These are phyloP conservation scores for Saccharomycopsis malanga DNA, from an alignment of 805 yeast genomes.

Conservation along the genomic window DNA sequence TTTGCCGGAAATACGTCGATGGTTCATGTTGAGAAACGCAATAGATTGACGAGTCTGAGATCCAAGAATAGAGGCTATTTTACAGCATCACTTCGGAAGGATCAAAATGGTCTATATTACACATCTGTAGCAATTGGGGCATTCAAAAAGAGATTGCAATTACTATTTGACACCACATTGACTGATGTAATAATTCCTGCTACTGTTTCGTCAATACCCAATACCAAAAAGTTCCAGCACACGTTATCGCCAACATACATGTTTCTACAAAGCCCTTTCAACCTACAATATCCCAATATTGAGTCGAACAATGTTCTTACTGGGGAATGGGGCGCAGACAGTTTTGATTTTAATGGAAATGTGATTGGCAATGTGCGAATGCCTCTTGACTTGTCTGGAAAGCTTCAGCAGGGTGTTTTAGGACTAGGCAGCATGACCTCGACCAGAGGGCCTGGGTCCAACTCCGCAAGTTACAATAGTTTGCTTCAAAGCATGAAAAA, in stretches of 20 bases:
- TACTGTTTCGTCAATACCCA: not conserved
- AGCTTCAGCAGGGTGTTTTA: not conserved
- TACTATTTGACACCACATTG: not conserved
- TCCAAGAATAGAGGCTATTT: slow-evolving; percentile 8
- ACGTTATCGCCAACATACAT: slow-evolving; percentile 1
- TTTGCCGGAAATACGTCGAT: too few relatives aligned
- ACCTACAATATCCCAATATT: not conserved
- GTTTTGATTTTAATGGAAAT: not conserved
- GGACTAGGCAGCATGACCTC: not conserved
- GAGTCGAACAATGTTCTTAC: not conserved
- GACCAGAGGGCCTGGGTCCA: not conserved
- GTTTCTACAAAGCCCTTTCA: not conserved
- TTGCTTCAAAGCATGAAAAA: not conserved
- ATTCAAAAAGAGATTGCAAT: not conserved
- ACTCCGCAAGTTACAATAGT: not conserved
- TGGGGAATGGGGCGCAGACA: slow-evolving; percentile 5
- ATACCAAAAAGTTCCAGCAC: not conserved
- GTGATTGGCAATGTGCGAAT: not conserved
- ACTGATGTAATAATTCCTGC: slow-evolving; percentile 2
- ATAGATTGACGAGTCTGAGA: not conserved
- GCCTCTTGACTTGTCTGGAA: slow-evolving; percentile 1
- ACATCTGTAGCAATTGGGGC: not conserved
- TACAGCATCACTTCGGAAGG: not conserved
- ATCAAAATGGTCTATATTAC: not conserved
- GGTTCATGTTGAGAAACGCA: not conserved